Evolutionary conservation across 73 alveolate genomes (phyloP), one percentile per base, ranked within the genome.

Genomic region (Effrenium voratum): DNA sequence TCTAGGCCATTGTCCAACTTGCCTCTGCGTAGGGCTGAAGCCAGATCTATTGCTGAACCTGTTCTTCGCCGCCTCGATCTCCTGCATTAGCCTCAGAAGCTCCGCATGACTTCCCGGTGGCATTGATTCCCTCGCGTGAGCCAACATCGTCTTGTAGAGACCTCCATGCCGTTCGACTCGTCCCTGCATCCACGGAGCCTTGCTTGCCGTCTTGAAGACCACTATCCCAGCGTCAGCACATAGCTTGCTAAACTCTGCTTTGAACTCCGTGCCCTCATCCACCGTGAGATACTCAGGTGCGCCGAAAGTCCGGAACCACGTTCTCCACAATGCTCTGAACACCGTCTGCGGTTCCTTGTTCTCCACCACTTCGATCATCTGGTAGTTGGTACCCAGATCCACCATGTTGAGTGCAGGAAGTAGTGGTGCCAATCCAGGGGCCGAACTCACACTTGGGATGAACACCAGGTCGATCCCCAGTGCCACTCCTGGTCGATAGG

Each of bases 131-230:
- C 91, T 38, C 10, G 91, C 91, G 68, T 44, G 6, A 24, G 6
- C 91, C 68, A 79, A 40, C 40, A 44, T 22, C 44, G 4, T 15
- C 30, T 79, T 79, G 91, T 40, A 44, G 47, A 8, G 70, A 36
- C 68, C 91, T 24, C 91, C 91, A 44, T 79, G 91, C 10, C 91
- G 60, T 79, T 79, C 91, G 5, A 36, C 30, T 79, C 40, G 8
- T 24, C 91, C 91, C 8, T 79, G 26, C 43, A 40, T 41, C 70
- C 68, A 44, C 26, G 91, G 91, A 22, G 70, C 44, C 30, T 50
- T 73, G n/a, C 52, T 50, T 5, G 30, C 52, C 10, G 32, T 73
- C 30, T 47, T 73, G 28, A 8, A 22, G 50, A 40, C 19, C 43
- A 79, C 15, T 5, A 44, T 46, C 44, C 91, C 91, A 26, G 12